These are phyloP conservation scores for Chlamydomonas incerta DNA, from an alignment of 139 green algal genomes.

Conservation along the genomic window DNA sequence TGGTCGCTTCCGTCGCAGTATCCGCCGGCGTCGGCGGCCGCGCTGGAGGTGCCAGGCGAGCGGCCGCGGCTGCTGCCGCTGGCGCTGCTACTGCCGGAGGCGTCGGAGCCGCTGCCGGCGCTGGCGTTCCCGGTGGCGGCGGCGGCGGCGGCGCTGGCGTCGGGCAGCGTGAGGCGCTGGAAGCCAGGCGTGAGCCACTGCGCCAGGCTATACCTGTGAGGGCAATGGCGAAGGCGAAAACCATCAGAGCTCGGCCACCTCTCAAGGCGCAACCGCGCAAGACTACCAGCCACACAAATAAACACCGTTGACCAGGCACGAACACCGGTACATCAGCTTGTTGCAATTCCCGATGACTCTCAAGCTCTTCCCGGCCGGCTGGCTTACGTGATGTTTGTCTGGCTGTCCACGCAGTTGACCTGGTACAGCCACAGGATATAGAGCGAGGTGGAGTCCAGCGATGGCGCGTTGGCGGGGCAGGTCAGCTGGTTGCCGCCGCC, in stretches of 20 bases:
- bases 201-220: background rate
- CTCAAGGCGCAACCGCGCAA: too few species aligned
- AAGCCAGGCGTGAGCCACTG: background rate
- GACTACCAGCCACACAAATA: too few species aligned
- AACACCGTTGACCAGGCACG: too few species aligned
- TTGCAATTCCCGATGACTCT: too few species aligned
- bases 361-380: too few species aligned
- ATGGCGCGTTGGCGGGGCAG: background rate
- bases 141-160: background rate
- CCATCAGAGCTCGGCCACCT: too few species aligned
- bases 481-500: background rate
- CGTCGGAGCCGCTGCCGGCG: background rate
- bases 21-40: background rate
- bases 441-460: background rate
- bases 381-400: background rate
- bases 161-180: background rate
- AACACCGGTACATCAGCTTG: too few species aligned
- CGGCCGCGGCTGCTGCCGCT: too few species aligned
- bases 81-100: background rate
- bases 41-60: too few species aligned
- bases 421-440: background rate
- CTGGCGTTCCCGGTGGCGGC: background rate
- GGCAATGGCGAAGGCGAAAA: too few species aligned
- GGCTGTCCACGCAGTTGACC: background rate
- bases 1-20: background rate